Conservation (phyloP, 208 protist genomes). For the Acanthamoeba lenticulata region DNA sequence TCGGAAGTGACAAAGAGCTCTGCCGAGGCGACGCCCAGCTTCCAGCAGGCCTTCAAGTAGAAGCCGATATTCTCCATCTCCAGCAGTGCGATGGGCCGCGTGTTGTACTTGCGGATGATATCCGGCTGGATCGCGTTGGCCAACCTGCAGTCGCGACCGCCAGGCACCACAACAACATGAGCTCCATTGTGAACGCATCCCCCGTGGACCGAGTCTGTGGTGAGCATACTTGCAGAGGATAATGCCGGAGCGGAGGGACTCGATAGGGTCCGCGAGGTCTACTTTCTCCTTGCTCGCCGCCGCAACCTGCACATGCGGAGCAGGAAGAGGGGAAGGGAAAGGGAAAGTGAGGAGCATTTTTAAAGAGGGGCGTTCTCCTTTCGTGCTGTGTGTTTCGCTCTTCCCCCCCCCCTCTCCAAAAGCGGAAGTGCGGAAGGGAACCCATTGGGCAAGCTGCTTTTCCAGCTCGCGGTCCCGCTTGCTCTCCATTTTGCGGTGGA, state of each 20-base stretch:
- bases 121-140: slow-evolving; percentile 71
- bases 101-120: slow-evolving; percentile 75
- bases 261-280: slow-evolving; percentile 67
- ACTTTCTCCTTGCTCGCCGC: slow-evolving; percentile 43
- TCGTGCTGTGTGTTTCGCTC: too few relatives aligned
- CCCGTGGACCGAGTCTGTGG: too few relatives aligned
- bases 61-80: slow-evolving; percentile 78
- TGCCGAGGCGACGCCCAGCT: slow-evolving; percentile 65
- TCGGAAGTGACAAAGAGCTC: slow-evolving; percentile 72
- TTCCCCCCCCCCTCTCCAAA: not conserved
- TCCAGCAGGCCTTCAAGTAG: slow-evolving; percentile 79
- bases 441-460: slow-evolving; percentile 53
- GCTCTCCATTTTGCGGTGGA: slow-evolving; percentile 70
- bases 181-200: too few relatives aligned
- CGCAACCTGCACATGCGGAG: not conserved
- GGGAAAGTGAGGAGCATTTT: not conserved
- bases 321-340: too few relatives aligned
- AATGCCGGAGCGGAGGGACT: slow-evolving; percentile 71
- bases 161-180: not conserved
- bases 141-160: slow-evolving; percentile 36
- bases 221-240: slow-evolving; percentile 73
- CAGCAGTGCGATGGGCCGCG: slow-evolving; percentile 66
- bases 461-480: slow-evolving; percentile 74
- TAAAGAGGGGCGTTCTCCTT: too few relatives aligned
- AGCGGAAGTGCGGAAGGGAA: not conserved